phyloP scores from a whole-genome alignment of 352 stramenopile species.

The Phytophthora brassicae region DNA sequence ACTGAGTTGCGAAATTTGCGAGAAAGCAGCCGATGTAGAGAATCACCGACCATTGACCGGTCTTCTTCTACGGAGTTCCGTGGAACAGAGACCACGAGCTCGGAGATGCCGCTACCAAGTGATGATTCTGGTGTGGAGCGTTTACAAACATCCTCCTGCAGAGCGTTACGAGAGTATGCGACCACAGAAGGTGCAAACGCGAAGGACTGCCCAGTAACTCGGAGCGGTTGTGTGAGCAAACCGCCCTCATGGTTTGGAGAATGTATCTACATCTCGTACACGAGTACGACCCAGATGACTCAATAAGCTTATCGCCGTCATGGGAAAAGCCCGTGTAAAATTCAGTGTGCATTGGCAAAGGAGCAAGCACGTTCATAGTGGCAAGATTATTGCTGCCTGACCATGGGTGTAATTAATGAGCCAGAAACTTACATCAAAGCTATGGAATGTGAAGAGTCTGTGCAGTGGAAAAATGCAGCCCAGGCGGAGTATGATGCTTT shows the following conservation, averaged over 20 bases:
- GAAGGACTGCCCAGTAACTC: slow-evolving; percentile 3
- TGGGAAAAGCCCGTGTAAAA: slow-evolving; percentile 3
- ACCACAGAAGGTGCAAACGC: not conserved
- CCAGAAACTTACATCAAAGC: too few relatives aligned
- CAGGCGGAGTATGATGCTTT: too few relatives aligned
- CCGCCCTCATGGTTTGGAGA: slow-evolving; percentile 7
- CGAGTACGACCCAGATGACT: not conserved
- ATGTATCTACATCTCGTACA: slow-evolving; percentile 7
- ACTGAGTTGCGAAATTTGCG: not conserved
- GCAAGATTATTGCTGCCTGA: slow-evolving; percentile 11
- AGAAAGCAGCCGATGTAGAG: not conserved
- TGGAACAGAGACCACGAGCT: slow-evolving; percentile 1
- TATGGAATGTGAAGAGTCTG: too few relatives aligned
- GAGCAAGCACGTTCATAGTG: not conserved
- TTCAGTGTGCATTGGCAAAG: not conserved
- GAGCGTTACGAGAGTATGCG: slow-evolving; percentile 3
- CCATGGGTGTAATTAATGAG: not conserved
- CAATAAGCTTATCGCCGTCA: not conserved
- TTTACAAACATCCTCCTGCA: not conserved
- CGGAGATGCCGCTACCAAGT: slow-evolving; percentile 1
- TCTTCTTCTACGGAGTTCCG: not conserved
- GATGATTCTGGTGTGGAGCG: not conserved
- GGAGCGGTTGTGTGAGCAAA: slow-evolving; percentile 5
- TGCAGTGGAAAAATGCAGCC: too few relatives aligned
- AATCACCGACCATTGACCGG: not conserved